Evolutionary conservation across 2,329 filamentous ascomycete genomes (phyloP).

Genomic region (Aspergillus terreus): DNA sequence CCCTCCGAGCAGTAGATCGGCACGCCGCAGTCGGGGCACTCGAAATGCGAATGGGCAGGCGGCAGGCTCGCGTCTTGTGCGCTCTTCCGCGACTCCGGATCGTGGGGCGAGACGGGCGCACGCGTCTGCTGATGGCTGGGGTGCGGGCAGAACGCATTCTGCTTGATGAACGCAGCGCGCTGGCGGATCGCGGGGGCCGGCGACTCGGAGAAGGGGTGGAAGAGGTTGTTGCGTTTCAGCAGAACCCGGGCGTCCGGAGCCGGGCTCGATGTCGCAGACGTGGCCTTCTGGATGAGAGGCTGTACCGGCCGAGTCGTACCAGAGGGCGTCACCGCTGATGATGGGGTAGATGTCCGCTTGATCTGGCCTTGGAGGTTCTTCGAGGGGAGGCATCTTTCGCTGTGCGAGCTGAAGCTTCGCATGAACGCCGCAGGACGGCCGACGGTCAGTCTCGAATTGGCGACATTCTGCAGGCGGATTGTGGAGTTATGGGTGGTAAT

Average conservation of each 20-base stretch:
- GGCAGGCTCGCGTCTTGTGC: slow-evolving; percentile 47
- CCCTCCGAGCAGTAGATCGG: slow-evolving; percentile 91
- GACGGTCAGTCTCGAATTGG: slow-evolving; percentile 22
- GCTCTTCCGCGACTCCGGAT: slow-evolving; percentile 59
- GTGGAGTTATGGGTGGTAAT: slow-evolving; percentile 19
- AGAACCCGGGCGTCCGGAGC: slow-evolving; percentile 34
- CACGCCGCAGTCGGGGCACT: slow-evolving; percentile 93
- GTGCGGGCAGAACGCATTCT: slow-evolving; percentile 91
- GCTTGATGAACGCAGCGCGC: slow-evolving; percentile 84
- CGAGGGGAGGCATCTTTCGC: slow-evolving; percentile 19
- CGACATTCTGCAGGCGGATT: slow-evolving; percentile 21
- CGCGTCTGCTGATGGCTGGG: slow-evolving; percentile 77
- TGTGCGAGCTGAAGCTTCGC: slow-evolving; percentile 26
- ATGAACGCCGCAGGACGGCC: slow-evolving; percentile 21
- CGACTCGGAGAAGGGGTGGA: slow-evolving; percentile 86
- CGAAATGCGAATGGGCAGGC: slow-evolving; percentile 82
- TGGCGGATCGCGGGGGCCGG: slow-evolving; percentile 83
- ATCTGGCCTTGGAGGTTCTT: slow-evolving; percentile 15
- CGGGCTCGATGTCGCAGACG: slow-evolving; percentile 20
- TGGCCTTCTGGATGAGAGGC: slow-evolving; percentile 23
- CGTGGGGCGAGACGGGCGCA: slow-evolving; percentile 60
- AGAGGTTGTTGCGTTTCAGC: slow-evolving; percentile 75
- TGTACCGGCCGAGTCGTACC: slow-evolving; percentile 4
- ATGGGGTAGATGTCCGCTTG: slow-evolving; percentile 12
- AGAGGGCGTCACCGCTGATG: slow-evolving; percentile 1